phyloP scores from a whole-genome alignment of 2,329 filamentous ascomycete species.

The Curvularia sp. region DNA sequence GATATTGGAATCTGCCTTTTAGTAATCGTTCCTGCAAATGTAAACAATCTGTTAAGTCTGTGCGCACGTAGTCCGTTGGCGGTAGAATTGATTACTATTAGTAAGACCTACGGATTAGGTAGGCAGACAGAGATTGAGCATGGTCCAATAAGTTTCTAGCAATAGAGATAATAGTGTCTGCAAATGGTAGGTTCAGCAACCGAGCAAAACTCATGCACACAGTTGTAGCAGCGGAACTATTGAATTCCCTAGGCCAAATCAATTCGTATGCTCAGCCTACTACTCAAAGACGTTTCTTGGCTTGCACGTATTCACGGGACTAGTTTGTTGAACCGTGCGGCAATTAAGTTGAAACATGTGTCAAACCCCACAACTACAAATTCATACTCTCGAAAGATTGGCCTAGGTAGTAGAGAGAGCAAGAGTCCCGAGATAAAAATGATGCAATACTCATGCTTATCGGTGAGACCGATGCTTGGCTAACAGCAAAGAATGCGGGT shows the following conservation, averaged over 20 bases:
- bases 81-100: background rate
- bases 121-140: no score
- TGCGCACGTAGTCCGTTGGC: background rate
- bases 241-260: background rate
- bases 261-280: no score
- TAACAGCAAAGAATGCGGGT: background rate
- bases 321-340: background rate
- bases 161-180: no score
- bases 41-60: background rate
- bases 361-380: background rate
- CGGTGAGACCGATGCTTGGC: background rate
- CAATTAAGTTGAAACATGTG: background rate
- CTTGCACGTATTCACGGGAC: background rate
- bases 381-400: background rate
- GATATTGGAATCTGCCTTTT: background rate
- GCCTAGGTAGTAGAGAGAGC: background rate
- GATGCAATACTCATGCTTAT: background rate
- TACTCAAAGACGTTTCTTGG: background rate
- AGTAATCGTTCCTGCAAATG: background rate
- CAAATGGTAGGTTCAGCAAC: background rate
- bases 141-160: no score
- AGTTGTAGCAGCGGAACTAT: background rate
- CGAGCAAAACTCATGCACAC: background rate
- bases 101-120: no score
- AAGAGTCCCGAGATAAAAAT: background rate